Conservation (phyloP, 345 rosid species). For the Barbarea vulgaris region DNA sequence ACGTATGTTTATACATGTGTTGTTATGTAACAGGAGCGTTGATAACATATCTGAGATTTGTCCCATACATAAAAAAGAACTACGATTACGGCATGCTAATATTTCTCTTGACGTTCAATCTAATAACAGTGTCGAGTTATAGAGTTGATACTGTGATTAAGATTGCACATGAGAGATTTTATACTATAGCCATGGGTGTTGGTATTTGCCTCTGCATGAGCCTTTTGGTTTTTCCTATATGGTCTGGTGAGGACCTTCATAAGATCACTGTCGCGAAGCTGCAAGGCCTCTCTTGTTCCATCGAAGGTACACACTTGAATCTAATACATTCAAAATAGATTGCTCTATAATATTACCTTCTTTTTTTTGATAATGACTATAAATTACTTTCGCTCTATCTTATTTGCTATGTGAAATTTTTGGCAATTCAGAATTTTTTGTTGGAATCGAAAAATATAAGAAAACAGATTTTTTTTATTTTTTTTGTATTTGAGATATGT, state of each 20-base stretch:
- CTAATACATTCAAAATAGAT: neutral
- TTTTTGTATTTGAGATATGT: neutral
- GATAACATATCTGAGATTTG: constrained; percentile 70
- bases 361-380: neutral
- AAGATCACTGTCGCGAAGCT: constrained; percentile 60
- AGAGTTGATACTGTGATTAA: constrained; percentile 57
- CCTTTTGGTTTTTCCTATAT: constrained; percentile 63
- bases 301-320: constrained; percentile 50
- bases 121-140: constrained; percentile 80
- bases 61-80: constrained; percentile 76
- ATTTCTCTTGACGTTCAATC: constrained; percentile 75
- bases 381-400: neutral
- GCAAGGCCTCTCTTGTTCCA: constrained; percentile 66
- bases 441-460: neutral
- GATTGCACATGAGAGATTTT: constrained; percentile 63
- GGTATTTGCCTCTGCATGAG: constrained; percentile 70
- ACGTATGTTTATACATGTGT: neutral
- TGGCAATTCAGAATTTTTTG: neutral
- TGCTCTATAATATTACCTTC: neutral
- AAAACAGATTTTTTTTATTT: neutral
- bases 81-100: constrained; percentile 84
- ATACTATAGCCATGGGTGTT: constrained; percentile 71
- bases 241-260: constrained; percentile 88
- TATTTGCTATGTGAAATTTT: neutral
- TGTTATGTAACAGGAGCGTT: constrained; percentile 52